phyloP scores from a whole-genome alignment of 2,329 filamentous ascomycete species.

The Nannizziopsis arthrosporioides region DNA sequence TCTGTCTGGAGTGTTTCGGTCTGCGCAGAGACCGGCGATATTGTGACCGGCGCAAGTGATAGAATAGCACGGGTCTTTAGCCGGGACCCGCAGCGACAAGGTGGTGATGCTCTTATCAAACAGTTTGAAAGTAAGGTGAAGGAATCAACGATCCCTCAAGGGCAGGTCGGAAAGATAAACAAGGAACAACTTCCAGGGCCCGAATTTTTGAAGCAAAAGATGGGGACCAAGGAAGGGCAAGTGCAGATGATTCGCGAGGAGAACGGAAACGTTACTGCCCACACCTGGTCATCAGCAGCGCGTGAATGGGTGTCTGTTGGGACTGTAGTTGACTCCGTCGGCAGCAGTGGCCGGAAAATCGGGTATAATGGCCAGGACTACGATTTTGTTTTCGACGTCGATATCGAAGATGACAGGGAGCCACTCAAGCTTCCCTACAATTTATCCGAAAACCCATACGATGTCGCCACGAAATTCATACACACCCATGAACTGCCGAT shows the following conservation, averaged over 20 bases:
- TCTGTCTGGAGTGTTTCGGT: slow-evolving; percentile 92
- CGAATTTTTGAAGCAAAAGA: slow-evolving; percentile 69
- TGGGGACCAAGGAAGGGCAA: slow-evolving; percentile 91
- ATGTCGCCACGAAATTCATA: slow-evolving; percentile 82
- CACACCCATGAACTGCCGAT: slow-evolving; percentile 78
- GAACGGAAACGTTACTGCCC: slow-evolving; percentile 71
- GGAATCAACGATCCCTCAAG: slow-evolving; percentile 73
- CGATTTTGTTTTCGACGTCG: slow-evolving; percentile 93
- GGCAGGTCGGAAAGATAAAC: slow-evolving; percentile 72
- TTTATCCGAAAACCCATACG: slow-evolving; percentile 81
- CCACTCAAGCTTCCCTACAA: slow-evolving; percentile 91
- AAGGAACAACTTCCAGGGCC: slow-evolving; percentile 84
- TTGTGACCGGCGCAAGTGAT: slow-evolving; percentile 88
- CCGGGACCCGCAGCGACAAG: slow-evolving; percentile 55
- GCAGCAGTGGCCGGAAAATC: slow-evolving; percentile 67
- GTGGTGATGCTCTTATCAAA: slow-evolving; percentile 54
- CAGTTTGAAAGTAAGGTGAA: slow-evolving; percentile 75
- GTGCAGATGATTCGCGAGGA: slow-evolving; percentile 79
- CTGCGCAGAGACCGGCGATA: slow-evolving; percentile 71
- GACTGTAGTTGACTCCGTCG: slow-evolving; percentile 83
- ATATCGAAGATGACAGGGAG: slow-evolving; percentile 88
- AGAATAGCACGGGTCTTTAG: slow-evolving; percentile 76
- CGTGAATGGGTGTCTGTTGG: slow-evolving; percentile 77
- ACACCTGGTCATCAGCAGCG: slow-evolving; percentile 67
- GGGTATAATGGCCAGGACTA: slow-evolving; percentile 76